These are phyloP conservation scores for Zhuliangozyma blackwelliae DNA, from an alignment of 1,139 yeast genomes.

Conservation along the genomic window DNA sequence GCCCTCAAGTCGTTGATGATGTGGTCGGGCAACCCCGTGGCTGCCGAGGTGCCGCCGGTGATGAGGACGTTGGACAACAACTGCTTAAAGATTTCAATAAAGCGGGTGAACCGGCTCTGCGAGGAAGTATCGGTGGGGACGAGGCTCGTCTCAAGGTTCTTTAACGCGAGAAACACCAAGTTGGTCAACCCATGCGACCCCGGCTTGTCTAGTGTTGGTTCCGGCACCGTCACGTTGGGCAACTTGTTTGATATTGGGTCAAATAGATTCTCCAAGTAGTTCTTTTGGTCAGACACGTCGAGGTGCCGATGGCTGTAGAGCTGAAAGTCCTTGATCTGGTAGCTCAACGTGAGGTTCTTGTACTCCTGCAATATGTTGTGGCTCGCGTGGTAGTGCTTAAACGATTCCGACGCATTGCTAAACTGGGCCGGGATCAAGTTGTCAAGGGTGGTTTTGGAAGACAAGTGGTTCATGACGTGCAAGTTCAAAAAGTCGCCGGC, in stretches of 20 bases:
- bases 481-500: constrained; percentile 69
- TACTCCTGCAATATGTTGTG: constrained; percentile 43
- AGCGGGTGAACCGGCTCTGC: constrained; percentile 28
- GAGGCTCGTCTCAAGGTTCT: constrained; percentile 30
- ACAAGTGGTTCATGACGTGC: constrained; percentile 43
- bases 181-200: constrained; percentile 39
- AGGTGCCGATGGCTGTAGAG: constrained; percentile 43
- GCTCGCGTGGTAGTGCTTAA: constrained; percentile 40
- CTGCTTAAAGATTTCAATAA: constrained; percentile 38
- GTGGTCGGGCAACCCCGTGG: constrained; percentile 60
- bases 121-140: constrained; percentile 22
- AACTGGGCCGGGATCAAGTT: constrained; percentile 26
- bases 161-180: constrained; percentile 35
- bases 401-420: constrained; percentile 36
- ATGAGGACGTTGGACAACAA: constrained; percentile 57
- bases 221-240: constrained; percentile 28
- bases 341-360: constrained; percentile 12
- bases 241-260: constrained; percentile 45
- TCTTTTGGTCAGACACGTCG: constrained; percentile 37
- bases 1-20: constrained; percentile 55
- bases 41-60: constrained; percentile 61
- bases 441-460: constrained; percentile 23
- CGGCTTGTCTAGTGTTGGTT: constrained; percentile 37
- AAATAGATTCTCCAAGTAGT: constrained; percentile 50
- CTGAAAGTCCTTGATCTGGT: constrained; percentile 36